A percentile compares a stretch with the other conserved stretches of the same genome.
Conservation (phyloP, 768 basidiomycete species). For the Tylopilus cervinicoccineus region DNA sequence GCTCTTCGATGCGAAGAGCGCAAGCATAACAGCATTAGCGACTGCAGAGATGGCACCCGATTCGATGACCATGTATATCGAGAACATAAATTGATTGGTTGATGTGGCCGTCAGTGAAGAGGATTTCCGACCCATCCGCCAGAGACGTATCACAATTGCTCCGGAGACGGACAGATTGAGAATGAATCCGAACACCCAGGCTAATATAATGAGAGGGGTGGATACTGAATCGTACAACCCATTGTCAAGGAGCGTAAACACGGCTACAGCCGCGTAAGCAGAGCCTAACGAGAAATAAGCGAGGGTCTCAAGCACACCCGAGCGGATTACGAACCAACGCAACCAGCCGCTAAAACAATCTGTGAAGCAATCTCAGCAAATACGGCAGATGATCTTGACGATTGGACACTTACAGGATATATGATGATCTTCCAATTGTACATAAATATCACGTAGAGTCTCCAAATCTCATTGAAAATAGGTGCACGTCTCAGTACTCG, state of each 20-base stretch:
- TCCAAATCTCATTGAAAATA: constrained; percentile 1
- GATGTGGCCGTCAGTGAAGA: not conserved
- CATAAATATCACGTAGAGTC: constrained; percentile 2
- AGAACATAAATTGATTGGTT: not conserved
- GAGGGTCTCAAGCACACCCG: not conserved
- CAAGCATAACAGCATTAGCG: not conserved
- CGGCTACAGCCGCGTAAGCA: not conserved
- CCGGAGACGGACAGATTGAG: not conserved
- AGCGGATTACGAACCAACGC: not conserved
- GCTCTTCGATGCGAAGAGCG: not conserved
- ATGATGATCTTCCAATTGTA: not conserved
- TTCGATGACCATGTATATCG: not conserved
- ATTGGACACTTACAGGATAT: not conserved
- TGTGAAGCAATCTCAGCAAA: not conserved
- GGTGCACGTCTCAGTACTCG: not conserved
- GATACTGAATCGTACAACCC: not conserved
- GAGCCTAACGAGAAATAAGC: not conserved
- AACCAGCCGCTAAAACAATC: not conserved
- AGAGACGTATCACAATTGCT: not conserved
- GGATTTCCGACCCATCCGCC: not conserved
- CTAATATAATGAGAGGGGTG: not conserved
- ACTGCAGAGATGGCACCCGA: not conserved
- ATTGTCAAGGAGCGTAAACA: not conserved
- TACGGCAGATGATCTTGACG: too few relatives aligned
- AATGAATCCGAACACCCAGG: not conserved